Percentiles rank a stretch among this genome's conserved stretches.
phyloP scores from a whole-genome alignment of 768 basidiomycete genomes.

The Mycena floridula region DNA sequence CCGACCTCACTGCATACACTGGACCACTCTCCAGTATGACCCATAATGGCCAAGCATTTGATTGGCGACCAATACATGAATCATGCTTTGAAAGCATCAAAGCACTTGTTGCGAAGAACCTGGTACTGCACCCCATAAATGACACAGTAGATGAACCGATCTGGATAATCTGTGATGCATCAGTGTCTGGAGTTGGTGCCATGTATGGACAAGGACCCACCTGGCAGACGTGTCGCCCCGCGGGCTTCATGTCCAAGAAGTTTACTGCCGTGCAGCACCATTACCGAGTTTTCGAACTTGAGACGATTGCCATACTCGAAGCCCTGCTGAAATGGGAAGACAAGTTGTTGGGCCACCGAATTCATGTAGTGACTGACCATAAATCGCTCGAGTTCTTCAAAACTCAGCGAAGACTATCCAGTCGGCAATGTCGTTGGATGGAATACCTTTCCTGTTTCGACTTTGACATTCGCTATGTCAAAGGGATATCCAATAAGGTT shows the following conservation, averaged over 20 bases:
- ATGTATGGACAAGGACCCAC: no score
- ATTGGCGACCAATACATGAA: no score
- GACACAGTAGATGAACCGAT: conserved; percentile 4
- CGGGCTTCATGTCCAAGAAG: no score
- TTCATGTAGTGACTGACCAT: background rate
- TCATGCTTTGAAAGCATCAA: conserved; percentile 2
- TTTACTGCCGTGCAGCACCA: conserved; percentile 10
- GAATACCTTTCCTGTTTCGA: no score
- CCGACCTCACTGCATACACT: conserved; percentile 17
- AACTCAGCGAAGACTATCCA: background rate
- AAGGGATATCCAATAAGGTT: background rate
- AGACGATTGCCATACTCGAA: no score
- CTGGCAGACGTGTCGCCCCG: conserved; percentile 4
- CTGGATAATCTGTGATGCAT: conserved; percentile 11
- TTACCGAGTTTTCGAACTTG: no score
- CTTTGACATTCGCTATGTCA: background rate
- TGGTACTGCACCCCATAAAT: conserved; percentile 10
- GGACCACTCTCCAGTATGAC: conserved; percentile 14
- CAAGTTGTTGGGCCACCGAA: no score
- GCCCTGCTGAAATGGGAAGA: no score
- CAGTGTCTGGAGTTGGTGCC: no score
- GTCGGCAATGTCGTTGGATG: background rate
- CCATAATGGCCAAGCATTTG: conserved; percentile 12
- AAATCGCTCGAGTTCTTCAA: background rate
- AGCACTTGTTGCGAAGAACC: conserved; percentile 2